Percentiles rank a stretch among this genome's conserved stretches.
Conservation (phyloP, 208 protist species). For the Leishmania gerbilli region DNA sequence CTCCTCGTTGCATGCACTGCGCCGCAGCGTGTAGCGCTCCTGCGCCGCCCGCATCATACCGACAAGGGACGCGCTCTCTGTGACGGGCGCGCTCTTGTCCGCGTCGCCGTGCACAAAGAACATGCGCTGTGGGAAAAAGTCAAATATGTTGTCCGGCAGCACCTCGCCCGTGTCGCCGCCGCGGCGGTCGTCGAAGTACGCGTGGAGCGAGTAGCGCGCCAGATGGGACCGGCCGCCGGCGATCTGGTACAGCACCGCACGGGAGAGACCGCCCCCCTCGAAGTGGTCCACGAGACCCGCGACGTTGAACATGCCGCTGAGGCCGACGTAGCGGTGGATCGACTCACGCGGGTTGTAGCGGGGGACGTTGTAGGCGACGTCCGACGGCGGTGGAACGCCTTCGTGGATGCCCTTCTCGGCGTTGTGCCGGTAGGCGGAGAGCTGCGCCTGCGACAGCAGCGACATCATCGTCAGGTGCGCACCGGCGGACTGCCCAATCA, state of each 20-base stretch:
- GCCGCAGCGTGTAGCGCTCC: conserved; percentile 31
- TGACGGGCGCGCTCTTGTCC: conserved; percentile 74
- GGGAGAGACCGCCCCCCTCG: conserved; percentile 51
- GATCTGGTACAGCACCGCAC: conserved; percentile 61
- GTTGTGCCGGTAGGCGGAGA: conserved; percentile 51
- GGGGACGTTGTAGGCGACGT: conserved; percentile 77
- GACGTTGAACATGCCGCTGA: conserved; percentile 89
- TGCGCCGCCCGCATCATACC: conserved; percentile 63
- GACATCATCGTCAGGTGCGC: conserved; percentile 90
- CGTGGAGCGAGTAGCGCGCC: conserved; percentile 56
- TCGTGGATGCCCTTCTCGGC: conserved; percentile 35
- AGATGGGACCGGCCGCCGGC: conserved; percentile 59
- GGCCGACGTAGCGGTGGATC: conserved; percentile 80
- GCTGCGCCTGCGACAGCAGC: conserved; percentile 80
- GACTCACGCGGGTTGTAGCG: conserved; percentile 85
- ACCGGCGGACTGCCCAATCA: conserved; percentile 82
- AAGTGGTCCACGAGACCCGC: conserved; percentile 66
- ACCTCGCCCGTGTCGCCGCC: conserved; percentile 56
- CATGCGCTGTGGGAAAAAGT: conserved; percentile 79
- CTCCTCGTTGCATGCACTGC: conserved; percentile 27
- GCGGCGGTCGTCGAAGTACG: conserved; percentile 75
- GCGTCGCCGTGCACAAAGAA: conserved; percentile 85
- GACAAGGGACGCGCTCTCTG: conserved; percentile 71
- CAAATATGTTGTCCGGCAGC: conserved; percentile 83
- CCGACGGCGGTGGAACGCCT: conserved; percentile 34